phyloP scores from a whole-genome alignment of 2,329 filamentous ascomycete species.

The Trichoderma semiorbis region DNA sequence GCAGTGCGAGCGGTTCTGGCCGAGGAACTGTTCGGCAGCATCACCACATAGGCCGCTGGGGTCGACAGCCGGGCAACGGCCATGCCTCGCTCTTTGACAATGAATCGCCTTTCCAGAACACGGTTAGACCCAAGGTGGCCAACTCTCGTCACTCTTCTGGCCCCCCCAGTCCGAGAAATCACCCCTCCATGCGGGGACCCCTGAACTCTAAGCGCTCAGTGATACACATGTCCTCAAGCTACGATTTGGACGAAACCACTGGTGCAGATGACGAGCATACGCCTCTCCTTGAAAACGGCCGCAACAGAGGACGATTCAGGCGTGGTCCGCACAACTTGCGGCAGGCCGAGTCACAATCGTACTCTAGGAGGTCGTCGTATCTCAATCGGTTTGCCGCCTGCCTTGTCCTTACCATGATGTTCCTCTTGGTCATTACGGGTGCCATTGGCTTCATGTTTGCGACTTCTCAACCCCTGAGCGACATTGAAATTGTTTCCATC shows the following conservation, averaged over 20 bases:
- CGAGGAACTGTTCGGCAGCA: constrained; percentile 71
- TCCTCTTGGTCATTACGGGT: constrained; percentile 78
- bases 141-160: constrained; percentile 60
- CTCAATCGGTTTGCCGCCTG: constrained; percentile 78
- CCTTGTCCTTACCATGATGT: constrained; percentile 74
- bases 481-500: constrained; percentile 75
- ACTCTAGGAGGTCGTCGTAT: constrained; percentile 60
- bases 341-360: constrained; percentile 71
- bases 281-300: constrained; percentile 65
- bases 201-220: constrained; percentile 49
- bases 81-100: constrained; percentile 72
- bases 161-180: constrained; percentile 65
- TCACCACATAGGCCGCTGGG: constrained; percentile 70
- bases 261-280: constrained; percentile 85
- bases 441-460: constrained; percentile 87
- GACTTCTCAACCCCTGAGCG: constrained; percentile 79
- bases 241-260: constrained; percentile 76
- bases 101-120: constrained; percentile 73
- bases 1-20: constrained; percentile 59
- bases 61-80: constrained; percentile 62
- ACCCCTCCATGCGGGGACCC: constrained; percentile 35
- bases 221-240: constrained; percentile 59
- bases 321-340: constrained; percentile 55
- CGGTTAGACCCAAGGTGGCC: constrained; percentile 59
- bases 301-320: constrained; percentile 59